Evolutionary conservation across 805 yeast genomes (phyloP).

Genomic region (Starmera caribaea): DNA sequence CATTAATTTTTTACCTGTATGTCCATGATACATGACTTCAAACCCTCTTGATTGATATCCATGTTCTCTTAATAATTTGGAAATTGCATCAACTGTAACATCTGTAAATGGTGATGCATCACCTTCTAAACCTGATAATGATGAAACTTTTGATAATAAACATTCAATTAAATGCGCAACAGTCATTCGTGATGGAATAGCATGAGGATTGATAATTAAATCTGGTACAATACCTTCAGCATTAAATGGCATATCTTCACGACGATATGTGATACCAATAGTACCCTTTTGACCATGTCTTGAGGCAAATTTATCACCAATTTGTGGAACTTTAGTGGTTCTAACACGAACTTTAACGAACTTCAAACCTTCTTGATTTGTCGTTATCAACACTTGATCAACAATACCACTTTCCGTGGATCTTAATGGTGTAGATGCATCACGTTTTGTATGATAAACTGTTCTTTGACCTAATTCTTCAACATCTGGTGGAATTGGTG

Average conservation of each 20-base stretch:
- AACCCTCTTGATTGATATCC: conserved; percentile 98
- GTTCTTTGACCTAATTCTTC: conserved; percentile 99
- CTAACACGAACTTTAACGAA: conserved; percentile 98
- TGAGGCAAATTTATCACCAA: conserved; percentile 98
- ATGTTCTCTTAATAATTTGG: conserved; percentile 83
- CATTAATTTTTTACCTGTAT: conserved; percentile 95
- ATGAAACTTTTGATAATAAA: conserved; percentile 88
- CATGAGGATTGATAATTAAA: conserved; percentile 95
- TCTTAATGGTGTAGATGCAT: conserved; percentile 95
- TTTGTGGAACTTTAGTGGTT: conserved; percentile 96
- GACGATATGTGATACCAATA: conserved; percentile 96
- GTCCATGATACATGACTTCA: conserved; percentile 98
- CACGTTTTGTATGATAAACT: conserved; percentile 95
- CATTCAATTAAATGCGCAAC: conserved; percentile 99
- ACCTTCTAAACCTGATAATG: conserved; percentile 94
- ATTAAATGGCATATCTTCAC: conserved; percentile 98
- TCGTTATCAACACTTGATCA: conserved; percentile 92
- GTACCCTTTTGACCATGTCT: conserved; percentile 99
- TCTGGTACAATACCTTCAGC: conserved; percentile 96
- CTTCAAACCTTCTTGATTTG: conserved; percentile 96
- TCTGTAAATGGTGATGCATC: conserved; percentile 99
- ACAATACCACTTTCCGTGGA: conserved; percentile 97
- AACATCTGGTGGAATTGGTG: conserved; percentile 98
- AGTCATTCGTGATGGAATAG: conserved; percentile 99
- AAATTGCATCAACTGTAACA: conserved; percentile 95